These are phyloP conservation scores for Cymodocea nodosa DNA, from an alignment of 116 monocot species.

Conservation along the genomic window DNA sequence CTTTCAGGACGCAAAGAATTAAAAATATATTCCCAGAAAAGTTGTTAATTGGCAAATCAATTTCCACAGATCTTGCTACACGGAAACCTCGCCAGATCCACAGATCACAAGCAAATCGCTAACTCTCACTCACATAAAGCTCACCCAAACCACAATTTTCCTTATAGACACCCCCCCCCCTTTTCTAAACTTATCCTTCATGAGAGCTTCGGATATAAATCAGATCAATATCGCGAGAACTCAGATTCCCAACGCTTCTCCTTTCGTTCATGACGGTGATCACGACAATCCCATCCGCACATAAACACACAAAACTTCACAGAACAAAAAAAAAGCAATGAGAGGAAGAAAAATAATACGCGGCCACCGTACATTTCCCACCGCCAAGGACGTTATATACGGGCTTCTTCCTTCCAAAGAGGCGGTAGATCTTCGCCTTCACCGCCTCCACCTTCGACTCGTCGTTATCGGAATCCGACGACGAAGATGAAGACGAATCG, in stretches of 20 bases:
- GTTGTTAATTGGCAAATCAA: not conserved
- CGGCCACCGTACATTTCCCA: slow-evolving; percentile 41
- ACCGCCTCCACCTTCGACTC: slow-evolving; percentile 12
- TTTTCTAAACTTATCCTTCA: not conserved
- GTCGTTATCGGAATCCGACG: slow-evolving; percentile 34
- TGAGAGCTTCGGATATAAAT: too few species aligned
- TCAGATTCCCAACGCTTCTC: too few species aligned
- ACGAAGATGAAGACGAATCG: slow-evolving; percentile 15
- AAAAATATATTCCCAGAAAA: not conserved
- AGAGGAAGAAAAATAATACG: not conserved
- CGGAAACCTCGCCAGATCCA: not conserved
- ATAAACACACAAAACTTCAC: not conserved
- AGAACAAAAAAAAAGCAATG: not conserved
- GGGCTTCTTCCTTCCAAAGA: slow-evolving; percentile 62
- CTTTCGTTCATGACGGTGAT: too few species aligned
- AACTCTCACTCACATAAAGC: not conserved
- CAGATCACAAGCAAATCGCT: not conserved
- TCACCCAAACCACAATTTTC: not conserved
- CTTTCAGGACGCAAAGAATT: not conserved
- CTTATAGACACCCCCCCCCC: not conserved
- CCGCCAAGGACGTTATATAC: slow-evolving; percentile 66
- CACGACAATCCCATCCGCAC: slow-evolving; percentile 1
- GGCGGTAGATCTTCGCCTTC: slow-evolving; percentile 50
- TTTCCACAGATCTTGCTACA: not conserved
- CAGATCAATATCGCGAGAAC: not conserved